Evolutionary conservation across 2,329 filamentous ascomycete genomes (phyloP).

Genomic region (Diaporthe caulivora): DNA sequence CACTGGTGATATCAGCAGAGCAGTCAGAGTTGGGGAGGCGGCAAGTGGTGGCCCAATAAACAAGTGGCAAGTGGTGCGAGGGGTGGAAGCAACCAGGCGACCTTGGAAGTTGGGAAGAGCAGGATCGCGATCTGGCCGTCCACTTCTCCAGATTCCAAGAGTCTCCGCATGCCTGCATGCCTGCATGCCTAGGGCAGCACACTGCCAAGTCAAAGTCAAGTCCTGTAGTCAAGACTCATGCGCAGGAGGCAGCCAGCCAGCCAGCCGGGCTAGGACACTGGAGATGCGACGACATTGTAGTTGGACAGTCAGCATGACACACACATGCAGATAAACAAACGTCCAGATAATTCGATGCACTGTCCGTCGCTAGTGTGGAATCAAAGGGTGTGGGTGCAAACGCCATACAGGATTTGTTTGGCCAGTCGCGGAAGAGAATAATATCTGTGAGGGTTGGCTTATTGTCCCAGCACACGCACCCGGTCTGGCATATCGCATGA

Average conservation of each 20-base stretch:
- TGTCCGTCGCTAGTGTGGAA: constrained; percentile 22
- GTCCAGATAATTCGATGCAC: constrained; percentile 3
- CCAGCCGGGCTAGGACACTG: neutral
- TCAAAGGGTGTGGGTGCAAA: constrained; percentile 12
- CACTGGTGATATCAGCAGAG: neutral
- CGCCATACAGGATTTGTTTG: neutral
- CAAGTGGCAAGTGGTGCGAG: neutral
- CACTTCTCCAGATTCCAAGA: constrained; percentile 18
- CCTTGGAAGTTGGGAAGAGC: neutral
- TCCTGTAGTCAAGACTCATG: constrained; percentile 21
- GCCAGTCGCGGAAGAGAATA: constrained; percentile 25
- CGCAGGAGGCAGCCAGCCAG: neutral
- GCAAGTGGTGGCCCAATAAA: neutral
- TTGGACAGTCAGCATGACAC: constrained; percentile 14
- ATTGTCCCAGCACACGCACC: too few species aligned
- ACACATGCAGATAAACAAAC: neutral
- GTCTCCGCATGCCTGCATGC: constrained; percentile 14
- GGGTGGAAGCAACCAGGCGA: too few species aligned
- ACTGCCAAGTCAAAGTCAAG: constrained; percentile 9
- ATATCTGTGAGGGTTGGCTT: constrained; percentile 15
- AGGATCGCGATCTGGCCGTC: constrained; percentile 26
- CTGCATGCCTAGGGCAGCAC: neutral
- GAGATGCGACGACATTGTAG: constrained; percentile 4
- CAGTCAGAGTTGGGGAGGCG: neutral
- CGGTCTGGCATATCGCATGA: too few species aligned